Evolutionary conservation across 345 rosid genomes (phyloP), one percentile per base, ranked within the genome.

Genomic region (Eucalyptus shirleyi): DNA sequence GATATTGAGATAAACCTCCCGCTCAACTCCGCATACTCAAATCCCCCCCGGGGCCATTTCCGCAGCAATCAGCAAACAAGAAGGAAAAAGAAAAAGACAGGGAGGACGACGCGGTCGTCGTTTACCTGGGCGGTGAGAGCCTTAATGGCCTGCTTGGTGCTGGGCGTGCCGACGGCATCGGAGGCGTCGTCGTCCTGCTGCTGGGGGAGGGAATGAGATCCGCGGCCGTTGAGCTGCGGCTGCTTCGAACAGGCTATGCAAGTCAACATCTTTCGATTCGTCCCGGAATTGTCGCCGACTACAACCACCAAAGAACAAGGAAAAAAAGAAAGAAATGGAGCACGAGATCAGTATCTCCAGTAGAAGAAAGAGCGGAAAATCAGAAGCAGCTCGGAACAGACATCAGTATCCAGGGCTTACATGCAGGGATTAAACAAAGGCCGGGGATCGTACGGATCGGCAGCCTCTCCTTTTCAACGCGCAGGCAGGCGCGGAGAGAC

Each of bases 241-340:
- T 65, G 96, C 96, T 96, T 98, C n/a, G 98, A 92, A 90, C 99
- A 97, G 34, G 96, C 93, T 91, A 98, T 95, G 91, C 99, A 98
- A 77, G 99, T 98, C 93, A 98, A 91, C 99, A 98, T 98, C 92
- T 89, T 88, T 21, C 83, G 47, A 77, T 21, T 77, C 47, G 28
- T 30, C 34, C 44, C 44, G 44, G 42, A n/a, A 67, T 4, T 32
- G 80, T 1, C 21, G 77, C 44, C 15, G 8, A 34, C 82, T 72
- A 3, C 44, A 34, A 18, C 62, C 62, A 56, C 59, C 59, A 21
- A 53, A 53, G 59, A 53, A 24, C 28, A 28, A 12, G 1, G 1
- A 28, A 28, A 28, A 28, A 26, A 13, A 13, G 8, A 28, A 62
- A 62, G 16, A 30, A 62, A 30, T 4, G 69, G 44, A 69, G 82